Conservation (phyloP, 108 stramenopile genomes). For the Asterionellopsis glacialis region DNA sequence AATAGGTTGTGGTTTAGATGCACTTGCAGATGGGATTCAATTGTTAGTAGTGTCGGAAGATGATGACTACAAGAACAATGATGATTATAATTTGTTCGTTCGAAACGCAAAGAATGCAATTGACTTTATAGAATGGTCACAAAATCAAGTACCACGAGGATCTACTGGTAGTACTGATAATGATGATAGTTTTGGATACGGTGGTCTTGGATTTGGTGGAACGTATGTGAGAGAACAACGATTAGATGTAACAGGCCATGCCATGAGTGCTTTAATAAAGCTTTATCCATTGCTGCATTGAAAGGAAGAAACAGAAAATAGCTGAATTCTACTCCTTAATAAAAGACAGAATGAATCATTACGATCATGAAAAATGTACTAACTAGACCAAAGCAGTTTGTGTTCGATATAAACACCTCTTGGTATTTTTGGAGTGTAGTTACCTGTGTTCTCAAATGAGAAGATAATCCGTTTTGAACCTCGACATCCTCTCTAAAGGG, state of each 20-base stretch:
- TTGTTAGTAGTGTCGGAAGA: conserved; percentile 6
- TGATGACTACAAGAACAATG: conserved; percentile 6
- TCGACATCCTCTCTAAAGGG: too few species aligned
- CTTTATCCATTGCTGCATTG: neutral
- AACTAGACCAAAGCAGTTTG: too few species aligned
- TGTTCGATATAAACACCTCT: too few species aligned
- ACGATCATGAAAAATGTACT: too few species aligned
- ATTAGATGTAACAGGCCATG: conserved; percentile 50
- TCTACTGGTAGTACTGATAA: too few species aligned
- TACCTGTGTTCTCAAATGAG: too few species aligned
- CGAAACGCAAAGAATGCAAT: conserved; percentile 21
- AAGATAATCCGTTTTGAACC: too few species aligned
- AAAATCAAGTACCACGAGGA: conserved; percentile 22
- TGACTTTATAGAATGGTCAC: conserved; percentile 25
- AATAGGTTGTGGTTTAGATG: conserved; percentile 43
- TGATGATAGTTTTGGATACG: conserved; percentile 12
- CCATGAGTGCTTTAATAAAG: conserved; percentile 23
- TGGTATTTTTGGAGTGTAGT: too few species aligned
- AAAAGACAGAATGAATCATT: too few species aligned
- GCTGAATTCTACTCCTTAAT: too few species aligned
- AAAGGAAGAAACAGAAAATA: too few species aligned
- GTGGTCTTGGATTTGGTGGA: conserved; percentile 42
- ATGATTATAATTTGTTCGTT: conserved; percentile 7
- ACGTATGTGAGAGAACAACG: conserved; percentile 32
- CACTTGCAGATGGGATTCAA: conserved; percentile 26